Evolutionary conservation across 805 yeast species (phyloP), one percentile per base, ranked within the genome.

Genomic region (Ogataea minuta): DNA sequence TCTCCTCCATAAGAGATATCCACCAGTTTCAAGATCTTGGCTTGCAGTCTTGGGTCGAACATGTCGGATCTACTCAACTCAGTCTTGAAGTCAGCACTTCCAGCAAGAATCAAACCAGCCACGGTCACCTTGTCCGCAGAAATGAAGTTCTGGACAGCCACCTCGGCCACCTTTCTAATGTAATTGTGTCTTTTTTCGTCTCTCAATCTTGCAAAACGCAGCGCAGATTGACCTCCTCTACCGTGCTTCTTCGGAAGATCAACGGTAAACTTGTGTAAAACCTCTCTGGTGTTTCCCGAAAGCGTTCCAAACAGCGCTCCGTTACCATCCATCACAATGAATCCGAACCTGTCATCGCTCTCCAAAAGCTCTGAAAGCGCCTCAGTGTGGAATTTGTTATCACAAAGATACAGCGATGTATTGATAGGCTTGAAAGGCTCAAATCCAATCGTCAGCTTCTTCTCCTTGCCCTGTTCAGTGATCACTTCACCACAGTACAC

Each of bases 211-310:
- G 97, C 83, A 74, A 93, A 93, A 87, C 99, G 98, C 54, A 93
- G 64, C 31, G 99, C 99, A 48, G 99, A 93, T 73, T 93, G 99
- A 84, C 99, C 99, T 85, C 99, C 99, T 77, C 99, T 85, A 60
- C 99, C 99, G 75, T 93, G 99, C 87, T 93, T 93, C 74, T 93
- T 93, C 57, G 99, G 99, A 57, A 93, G 74, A 67, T 93, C 99
- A 41, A 93, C 99, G 2, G 89, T 84, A 69, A 93, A 93, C 68
- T 93, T 93, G 68, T 91, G 96, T 60, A 93, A 73, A 31, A 93
- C 87, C 48, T 93, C 96, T 73, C 99, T 84, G 32, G 96, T 90
- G 71, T 93, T 93, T 64, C 99, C 99, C 31, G 95, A 81, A 40
- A 93, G 79, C 13, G 95, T 76, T 68, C 99, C 99, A 55, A 93